A percentile compares a stretch with the other conserved stretches of the same genome.
Conservation (phyloP, 139 green algal genomes). For the Gonium pectorale region DNA sequence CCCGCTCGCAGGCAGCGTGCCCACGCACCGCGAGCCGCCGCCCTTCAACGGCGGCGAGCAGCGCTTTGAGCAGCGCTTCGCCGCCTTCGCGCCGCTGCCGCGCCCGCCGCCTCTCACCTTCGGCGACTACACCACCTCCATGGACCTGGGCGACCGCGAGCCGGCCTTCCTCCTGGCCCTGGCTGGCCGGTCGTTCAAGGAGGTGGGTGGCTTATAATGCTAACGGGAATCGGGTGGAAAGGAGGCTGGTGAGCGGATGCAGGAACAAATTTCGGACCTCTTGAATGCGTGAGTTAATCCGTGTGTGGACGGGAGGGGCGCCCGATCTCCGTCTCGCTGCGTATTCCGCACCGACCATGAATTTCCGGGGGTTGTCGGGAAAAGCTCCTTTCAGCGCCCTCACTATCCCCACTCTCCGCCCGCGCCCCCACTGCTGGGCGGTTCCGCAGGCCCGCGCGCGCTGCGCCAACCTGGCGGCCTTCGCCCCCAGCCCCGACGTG, state of each 20-base stretch:
- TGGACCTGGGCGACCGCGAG: neutral
- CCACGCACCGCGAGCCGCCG: neutral
- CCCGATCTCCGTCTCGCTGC: too few relatives aligned
- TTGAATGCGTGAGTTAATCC: neutral
- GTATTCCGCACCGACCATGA: too few relatives aligned
- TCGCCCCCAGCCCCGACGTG: constrained; percentile 5
- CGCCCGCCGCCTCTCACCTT: constrained; percentile 61
- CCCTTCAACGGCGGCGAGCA: constrained; percentile 72
- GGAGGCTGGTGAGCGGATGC: neutral
- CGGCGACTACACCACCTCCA: constrained; percentile 51
- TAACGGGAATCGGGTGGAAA: too few relatives aligned
- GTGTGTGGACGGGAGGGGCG: too few relatives aligned
- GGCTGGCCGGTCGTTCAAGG: neutral
- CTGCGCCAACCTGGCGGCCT: neutral
- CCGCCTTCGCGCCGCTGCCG: constrained; percentile 39
- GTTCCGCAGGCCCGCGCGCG: neutral
- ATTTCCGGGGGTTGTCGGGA: neutral
- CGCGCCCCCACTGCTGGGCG: neutral
- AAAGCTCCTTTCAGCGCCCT: neutral
- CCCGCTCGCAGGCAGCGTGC: constrained; percentile 19
- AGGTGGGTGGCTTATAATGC: neutral
- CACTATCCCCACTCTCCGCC: neutral
- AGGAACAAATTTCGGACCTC: neutral
- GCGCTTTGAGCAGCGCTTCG: constrained; percentile 83
- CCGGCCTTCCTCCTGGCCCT: neutral